phyloP scores from a whole-genome alignment of 2,329 filamentous ascomycete genomes.

The Helotiales sp. region DNA sequence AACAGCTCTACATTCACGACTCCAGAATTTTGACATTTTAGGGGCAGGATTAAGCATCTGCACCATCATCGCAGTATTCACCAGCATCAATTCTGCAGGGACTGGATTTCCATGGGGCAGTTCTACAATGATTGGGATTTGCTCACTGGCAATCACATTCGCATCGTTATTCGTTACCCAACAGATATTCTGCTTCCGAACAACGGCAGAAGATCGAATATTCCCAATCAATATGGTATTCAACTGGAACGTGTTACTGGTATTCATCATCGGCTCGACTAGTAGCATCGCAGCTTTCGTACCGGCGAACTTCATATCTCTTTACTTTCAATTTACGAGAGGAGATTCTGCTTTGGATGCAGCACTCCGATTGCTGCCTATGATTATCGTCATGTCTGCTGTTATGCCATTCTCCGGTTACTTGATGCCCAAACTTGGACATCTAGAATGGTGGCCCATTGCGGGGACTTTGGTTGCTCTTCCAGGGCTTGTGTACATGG shows the following conservation, averaged over 20 bases:
- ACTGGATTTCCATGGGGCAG: background rate
- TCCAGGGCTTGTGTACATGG: background rate
- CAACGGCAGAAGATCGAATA: background rate
- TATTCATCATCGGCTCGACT: background rate
- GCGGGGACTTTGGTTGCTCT: background rate
- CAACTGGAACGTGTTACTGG: background rate
- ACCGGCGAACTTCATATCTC: background rate
- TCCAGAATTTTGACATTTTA: background rate
- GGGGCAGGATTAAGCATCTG: background rate
- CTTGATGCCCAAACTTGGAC: background rate
- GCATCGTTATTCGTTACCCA: background rate
- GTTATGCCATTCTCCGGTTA: conserved; percentile 9
- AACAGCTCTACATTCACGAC: background rate
- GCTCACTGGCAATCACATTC: background rate
- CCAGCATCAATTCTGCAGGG: background rate
- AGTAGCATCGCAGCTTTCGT: background rate
- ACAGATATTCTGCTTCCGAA: background rate
- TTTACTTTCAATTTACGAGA: background rate
- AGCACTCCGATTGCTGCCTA: background rate
- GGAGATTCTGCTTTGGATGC: conserved; percentile 3
- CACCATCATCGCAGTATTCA: background rate
- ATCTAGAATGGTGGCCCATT: background rate
- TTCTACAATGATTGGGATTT: background rate
- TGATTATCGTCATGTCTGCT: background rate
- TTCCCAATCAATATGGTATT: background rate